Percentiles rank a stretch among this genome's conserved stretches.
These are phyloP conservation scores for Penicillium rolfsii DNA, from an alignment of 2,329 filamentous ascomycete genomes.

Conservation along the genomic window DNA sequence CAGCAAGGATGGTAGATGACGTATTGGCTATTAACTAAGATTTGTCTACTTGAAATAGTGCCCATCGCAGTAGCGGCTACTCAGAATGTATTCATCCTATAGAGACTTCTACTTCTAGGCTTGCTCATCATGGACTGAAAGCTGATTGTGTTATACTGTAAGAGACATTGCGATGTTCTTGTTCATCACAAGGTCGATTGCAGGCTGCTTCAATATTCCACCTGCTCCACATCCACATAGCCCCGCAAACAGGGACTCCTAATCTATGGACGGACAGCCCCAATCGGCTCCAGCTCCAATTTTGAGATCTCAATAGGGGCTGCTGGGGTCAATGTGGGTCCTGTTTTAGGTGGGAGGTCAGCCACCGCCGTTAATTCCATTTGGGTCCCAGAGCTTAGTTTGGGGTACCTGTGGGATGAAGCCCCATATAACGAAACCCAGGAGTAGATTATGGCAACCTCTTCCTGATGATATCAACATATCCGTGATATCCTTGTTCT, in stretches of 20 bases:
- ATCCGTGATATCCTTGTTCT: not conserved
- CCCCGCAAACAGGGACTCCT: conserved; percentile 12
- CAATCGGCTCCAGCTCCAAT: conserved; percentile 2
- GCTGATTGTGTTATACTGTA: not conserved
- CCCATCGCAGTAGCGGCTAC: not conserved
- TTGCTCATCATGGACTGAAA: not conserved
- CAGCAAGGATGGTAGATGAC: conserved; percentile 40
- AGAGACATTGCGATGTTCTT: not conserved
- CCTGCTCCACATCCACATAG: conserved; percentile 17
- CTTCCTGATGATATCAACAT: not conserved
- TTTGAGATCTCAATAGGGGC: not conserved
- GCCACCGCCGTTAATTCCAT: conserved; percentile 2
- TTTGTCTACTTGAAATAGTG: not conserved
- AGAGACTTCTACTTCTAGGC: not conserved
- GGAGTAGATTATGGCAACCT: not conserved
- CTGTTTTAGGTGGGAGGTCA: conserved; percentile 16
- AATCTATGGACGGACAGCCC: not conserved
- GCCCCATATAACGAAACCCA: not conserved
- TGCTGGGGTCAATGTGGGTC: conserved; percentile 16
- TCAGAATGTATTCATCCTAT: not conserved
- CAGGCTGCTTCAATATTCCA: not conserved
- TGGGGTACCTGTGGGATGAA: not conserved
- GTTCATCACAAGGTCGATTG: not conserved
- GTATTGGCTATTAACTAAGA: conserved; percentile 27
- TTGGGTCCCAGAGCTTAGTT: conserved; percentile 7